phyloP scores from a whole-genome alignment of 345 rosid species.

The Dipteronia dyeriana region DNA sequence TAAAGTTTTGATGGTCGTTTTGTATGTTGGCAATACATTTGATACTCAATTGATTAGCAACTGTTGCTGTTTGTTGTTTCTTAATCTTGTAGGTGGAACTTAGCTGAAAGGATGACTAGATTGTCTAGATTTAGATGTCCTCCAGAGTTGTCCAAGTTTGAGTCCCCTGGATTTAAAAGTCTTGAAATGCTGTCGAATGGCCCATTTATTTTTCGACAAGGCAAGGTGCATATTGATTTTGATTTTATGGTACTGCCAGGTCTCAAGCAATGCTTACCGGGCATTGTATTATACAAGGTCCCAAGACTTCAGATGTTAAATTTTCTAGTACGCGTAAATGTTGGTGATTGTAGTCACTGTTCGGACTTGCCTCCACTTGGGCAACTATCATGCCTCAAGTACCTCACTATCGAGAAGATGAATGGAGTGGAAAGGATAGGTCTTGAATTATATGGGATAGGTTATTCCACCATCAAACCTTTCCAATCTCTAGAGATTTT shows the following conservation, averaged over 20 bases:
- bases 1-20: too few species aligned
- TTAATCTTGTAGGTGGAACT: too few species aligned
- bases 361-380: conserved; percentile 33
- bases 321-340: background rate
- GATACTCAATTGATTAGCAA: too few species aligned
- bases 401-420: conserved; percentile 22
- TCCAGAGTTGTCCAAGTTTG: too few species aligned
- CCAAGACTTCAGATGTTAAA: conserved; percentile 13
- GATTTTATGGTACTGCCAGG: conserved; percentile 15
- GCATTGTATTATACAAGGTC: conserved; percentile 29
- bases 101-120: too few species aligned
- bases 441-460: conserved; percentile 25
- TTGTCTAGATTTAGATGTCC: too few species aligned
- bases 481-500: conserved; percentile 27
- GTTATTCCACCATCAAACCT: background rate
- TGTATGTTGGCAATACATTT: too few species aligned
- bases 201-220: too few species aligned
- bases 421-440: conserved; percentile 14
- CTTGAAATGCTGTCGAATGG: too few species aligned
- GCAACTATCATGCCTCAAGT: conserved; percentile 24
- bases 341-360: conserved; percentile 20
- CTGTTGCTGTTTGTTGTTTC: too few species aligned
- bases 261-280: too few species aligned
- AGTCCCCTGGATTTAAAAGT: too few species aligned
- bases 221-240: background rate